Conservation (phyloP, 257 asterid species). For the Ophiorrhiza pumila region DNA sequence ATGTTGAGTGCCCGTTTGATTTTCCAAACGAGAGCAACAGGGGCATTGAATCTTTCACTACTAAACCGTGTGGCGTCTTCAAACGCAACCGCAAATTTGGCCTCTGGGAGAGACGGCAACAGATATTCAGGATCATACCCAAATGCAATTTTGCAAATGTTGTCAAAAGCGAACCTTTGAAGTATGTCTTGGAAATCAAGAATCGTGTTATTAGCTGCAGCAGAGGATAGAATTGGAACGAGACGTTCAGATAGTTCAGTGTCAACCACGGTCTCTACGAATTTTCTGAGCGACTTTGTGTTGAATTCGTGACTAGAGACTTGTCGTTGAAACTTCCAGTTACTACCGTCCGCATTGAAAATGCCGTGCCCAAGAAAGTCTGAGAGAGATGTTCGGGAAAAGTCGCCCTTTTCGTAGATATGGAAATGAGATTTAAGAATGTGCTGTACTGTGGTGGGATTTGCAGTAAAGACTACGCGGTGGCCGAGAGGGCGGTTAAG, state of each 20-base stretch:
- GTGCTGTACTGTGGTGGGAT: constrained; percentile 60
- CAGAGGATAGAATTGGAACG: constrained; percentile 37
- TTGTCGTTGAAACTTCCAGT: constrained; percentile 60
- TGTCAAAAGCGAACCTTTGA: constrained; percentile 68
- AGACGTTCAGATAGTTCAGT: constrained; percentile 40
- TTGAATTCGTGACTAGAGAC: constrained; percentile 60
- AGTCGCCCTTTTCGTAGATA: constrained; percentile 47
- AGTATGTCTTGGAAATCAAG: constrained; percentile 60
- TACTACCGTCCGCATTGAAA: constrained; percentile 53
- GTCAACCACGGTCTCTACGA: constrained; percentile 55
- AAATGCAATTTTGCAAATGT: constrained; percentile 58
- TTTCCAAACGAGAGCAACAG: constrained; percentile 42
- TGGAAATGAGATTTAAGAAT: constrained; percentile 51
- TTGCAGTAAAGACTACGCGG: constrained; percentile 47
- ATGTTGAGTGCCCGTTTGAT: constrained; percentile 35
- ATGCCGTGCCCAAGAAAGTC: constrained; percentile 72
- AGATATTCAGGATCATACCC: constrained; percentile 60
- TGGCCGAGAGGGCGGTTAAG: constrained; percentile 54
- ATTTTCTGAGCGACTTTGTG: constrained; percentile 48
- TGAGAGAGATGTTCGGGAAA: constrained; percentile 17
- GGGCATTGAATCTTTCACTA: constrained; percentile 30
- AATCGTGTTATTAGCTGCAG: constrained; percentile 9
- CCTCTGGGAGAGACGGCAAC: constrained; percentile 41
- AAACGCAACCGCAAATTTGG: constrained; percentile 46
- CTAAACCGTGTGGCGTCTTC: constrained; percentile 35